phyloP scores from a whole-genome alignment of 805 yeast species.

The Wickerhamiella qilinensis region DNA sequence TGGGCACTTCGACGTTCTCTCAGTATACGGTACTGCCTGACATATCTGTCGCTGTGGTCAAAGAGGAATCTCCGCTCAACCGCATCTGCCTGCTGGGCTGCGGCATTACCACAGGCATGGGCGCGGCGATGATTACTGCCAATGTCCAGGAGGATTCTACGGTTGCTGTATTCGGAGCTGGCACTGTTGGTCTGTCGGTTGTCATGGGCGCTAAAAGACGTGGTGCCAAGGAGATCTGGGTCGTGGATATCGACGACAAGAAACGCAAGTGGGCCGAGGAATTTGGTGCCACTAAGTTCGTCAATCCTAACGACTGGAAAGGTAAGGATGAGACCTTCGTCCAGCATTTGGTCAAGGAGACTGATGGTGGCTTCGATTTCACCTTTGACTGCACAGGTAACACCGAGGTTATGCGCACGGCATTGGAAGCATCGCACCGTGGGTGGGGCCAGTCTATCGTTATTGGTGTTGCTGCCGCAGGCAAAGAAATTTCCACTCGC shows the following conservation, averaged over 20 bases:
- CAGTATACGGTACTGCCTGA: slow-evolving; percentile 98
- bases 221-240: slow-evolving; percentile 63
- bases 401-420: slow-evolving; percentile 85
- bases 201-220: slow-evolving; percentile 85
- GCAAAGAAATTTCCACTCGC: slow-evolving; percentile 88
- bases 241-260: slow-evolving; percentile 70
- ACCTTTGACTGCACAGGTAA: slow-evolving; percentile 99
- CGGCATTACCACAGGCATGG: slow-evolving; percentile 97
- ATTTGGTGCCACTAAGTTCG: slow-evolving; percentile 91
- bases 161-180: slow-evolving; percentile 95
- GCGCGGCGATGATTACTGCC: slow-evolving; percentile 93
- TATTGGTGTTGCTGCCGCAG: slow-evolving; percentile 98
- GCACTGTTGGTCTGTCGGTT: slow-evolving; percentile 91
- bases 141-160: slow-evolving; percentile 80
- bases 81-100: slow-evolving; percentile 89
- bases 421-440: slow-evolving; percentile 93
- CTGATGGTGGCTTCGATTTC: slow-evolving; percentile 94
- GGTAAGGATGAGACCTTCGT: slow-evolving; percentile 43
- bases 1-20: slow-evolving; percentile 97
- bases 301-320: slow-evolving; percentile 67
- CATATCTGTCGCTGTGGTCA: slow-evolving; percentile 86
- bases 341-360: slow-evolving; percentile 57
- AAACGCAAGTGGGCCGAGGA: slow-evolving; percentile 74
- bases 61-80: slow-evolving; percentile 68
- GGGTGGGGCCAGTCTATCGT: slow-evolving; percentile 97